These are phyloP conservation scores for Ascochyta koolunga DNA, from an alignment of 2,329 filamentous ascomycete genomes.

Conservation along the genomic window DNA sequence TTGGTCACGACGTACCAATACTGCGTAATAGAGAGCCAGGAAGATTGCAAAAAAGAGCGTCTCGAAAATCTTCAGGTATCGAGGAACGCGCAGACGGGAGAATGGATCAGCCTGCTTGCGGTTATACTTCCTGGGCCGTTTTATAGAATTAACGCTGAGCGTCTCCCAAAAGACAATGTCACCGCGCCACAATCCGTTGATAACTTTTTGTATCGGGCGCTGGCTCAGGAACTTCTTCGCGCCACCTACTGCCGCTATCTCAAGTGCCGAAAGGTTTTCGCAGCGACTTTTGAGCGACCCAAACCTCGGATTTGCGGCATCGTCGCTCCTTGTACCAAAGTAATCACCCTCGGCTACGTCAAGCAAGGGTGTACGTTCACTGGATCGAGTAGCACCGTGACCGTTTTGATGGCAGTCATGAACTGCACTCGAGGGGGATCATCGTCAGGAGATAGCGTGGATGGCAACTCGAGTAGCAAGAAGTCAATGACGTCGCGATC, in stretches of 20 bases:
- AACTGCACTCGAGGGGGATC: slow-evolving; percentile 14
- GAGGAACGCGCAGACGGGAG: slow-evolving; percentile 76
- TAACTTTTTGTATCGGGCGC: slow-evolving; percentile 78
- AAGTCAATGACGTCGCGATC: slow-evolving; percentile 76
- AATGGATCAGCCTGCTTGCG: slow-evolving; percentile 51
- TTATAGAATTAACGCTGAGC: slow-evolving; percentile 73
- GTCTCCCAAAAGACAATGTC: slow-evolving; percentile 87
- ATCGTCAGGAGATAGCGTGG: slow-evolving; percentile 22
- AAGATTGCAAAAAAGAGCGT: slow-evolving; percentile 80
- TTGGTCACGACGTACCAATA: slow-evolving; percentile 75
- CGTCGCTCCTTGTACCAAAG: slow-evolving; percentile 32
- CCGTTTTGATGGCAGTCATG: slow-evolving; percentile 21
- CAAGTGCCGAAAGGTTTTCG: slow-evolving; percentile 80
- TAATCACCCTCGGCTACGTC: slow-evolving; percentile 26
- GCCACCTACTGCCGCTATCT: slow-evolving; percentile 80
- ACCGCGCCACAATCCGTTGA: slow-evolving; percentile 81
- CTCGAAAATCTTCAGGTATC: slow-evolving; percentile 85
- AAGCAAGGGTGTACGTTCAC: slow-evolving; percentile 38
- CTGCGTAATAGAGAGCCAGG: slow-evolving; percentile 82
- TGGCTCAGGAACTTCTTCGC: slow-evolving; percentile 87
- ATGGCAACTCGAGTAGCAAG: slow-evolving; percentile 74
- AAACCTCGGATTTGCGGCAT: slow-evolving; percentile 49
- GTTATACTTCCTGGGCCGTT: slow-evolving; percentile 79
- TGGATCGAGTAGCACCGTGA: slow-evolving; percentile 5
- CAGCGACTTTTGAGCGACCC: slow-evolving; percentile 74